phyloP scores from a whole-genome alignment of 1,139 yeast genomes.

The Sugiyamaella sp. region DNA sequence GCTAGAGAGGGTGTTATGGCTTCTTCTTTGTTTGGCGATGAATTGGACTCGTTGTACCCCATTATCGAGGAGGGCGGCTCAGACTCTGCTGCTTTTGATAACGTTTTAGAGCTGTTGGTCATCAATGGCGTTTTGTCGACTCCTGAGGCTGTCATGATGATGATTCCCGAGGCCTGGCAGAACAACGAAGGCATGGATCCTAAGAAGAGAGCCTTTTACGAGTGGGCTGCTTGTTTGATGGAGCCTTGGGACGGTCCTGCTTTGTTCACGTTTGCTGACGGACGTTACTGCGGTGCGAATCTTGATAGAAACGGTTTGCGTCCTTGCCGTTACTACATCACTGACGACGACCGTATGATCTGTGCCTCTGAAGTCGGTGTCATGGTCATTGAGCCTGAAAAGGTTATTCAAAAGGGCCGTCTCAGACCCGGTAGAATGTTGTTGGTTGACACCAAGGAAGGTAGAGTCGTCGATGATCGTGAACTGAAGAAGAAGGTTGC shows the following conservation, averaged over 20 bases:
- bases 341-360: slow-evolving; percentile 92
- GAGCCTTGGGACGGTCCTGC: slow-evolving; percentile 99
- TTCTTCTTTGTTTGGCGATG: slow-evolving; percentile 85
- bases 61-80: slow-evolving; percentile 98
- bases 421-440: slow-evolving; percentile 96
- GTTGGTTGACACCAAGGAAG: slow-evolving; percentile 90
- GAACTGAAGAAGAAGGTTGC: slow-evolving; percentile 82
- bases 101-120: slow-evolving; percentile 87
- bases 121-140: slow-evolving; percentile 89
- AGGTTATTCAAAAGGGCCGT: slow-evolving; percentile 87
- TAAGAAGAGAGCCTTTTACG: slow-evolving; percentile 90
- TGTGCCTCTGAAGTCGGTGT: slow-evolving; percentile 99
- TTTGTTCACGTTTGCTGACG: slow-evolving; percentile 93
- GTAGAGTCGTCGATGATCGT: slow-evolving; percentile 89
- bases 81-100: slow-evolving; percentile 98
- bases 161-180: slow-evolving; percentile 99
- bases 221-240: slow-evolving; percentile 99
- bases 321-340: slow-evolving; percentile 96
- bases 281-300: slow-evolving; percentile 97
- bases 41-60: slow-evolving; percentile 87
- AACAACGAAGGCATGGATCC: slow-evolving; percentile 85
- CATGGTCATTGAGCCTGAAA: slow-evolving; percentile 81
- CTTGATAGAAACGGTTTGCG: slow-evolving; percentile 96
- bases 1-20: slow-evolving; percentile 98
- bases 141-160: slow-evolving; percentile 96